phyloP scores from a whole-genome alignment of 169 alveolate species.

The Plasmodium chabaudi region DNA sequence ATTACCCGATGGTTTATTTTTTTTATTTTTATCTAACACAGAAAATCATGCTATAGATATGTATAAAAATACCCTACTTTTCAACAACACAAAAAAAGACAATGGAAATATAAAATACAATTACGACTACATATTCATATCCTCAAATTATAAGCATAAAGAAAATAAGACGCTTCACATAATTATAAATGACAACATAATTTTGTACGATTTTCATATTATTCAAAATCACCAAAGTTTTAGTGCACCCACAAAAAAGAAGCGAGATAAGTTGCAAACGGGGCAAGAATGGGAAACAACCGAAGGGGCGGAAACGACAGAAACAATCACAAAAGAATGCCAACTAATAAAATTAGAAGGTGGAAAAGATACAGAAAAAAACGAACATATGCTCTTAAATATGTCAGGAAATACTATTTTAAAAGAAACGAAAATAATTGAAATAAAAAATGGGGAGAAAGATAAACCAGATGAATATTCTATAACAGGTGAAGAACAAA shows the following conservation, averaged over 20 bases:
- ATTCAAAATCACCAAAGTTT: constrained; percentile 12
- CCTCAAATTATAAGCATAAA: constrained; percentile 50
- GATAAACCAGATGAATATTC: no score
- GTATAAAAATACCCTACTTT: constrained; percentile 34
- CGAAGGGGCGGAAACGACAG: not conserved
- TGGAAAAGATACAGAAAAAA: no score
- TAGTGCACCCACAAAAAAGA: not conserved
- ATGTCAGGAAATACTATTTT: no score
- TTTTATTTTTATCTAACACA: constrained; percentile 21
- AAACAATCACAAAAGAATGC: not conserved
- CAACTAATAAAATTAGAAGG: no score
- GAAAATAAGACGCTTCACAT: constrained; percentile 48
- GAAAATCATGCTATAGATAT: constrained; percentile 20
- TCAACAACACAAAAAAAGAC: no score
- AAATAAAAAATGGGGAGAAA: no score
- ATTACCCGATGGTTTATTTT: constrained; percentile 39
- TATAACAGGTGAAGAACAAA: no score
- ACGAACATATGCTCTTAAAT: no score
- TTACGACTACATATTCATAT: constrained; percentile 46
- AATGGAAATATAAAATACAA: constrained; percentile 14
- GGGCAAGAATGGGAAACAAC: no score
- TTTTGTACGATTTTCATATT: constrained; percentile 59
- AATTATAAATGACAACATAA: constrained; percentile 31
- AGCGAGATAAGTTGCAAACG: not conserved
- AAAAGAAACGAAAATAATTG: no score